phyloP scores from a whole-genome alignment of 352 stramenopile genomes.

The Pythium aristosporum region DNA sequence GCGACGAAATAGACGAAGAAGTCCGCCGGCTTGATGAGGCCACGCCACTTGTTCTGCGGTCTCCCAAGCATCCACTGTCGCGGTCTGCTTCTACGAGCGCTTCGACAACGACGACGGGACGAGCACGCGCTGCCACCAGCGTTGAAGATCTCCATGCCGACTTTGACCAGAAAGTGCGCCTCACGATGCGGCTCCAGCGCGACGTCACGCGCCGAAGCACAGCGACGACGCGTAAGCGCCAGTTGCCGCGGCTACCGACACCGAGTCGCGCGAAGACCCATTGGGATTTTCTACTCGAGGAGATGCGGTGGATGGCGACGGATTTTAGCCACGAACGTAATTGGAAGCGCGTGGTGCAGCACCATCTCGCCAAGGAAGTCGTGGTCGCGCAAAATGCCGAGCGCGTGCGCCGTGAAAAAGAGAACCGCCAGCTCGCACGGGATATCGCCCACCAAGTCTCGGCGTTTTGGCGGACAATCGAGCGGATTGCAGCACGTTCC shows the following conservation, averaged over 20 bases:
- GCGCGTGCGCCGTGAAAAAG: constrained; percentile 58
- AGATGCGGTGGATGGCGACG: constrained; percentile 96
- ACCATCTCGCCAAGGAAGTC: constrained; percentile 58
- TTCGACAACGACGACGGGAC: not conserved
- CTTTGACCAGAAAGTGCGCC: constrained; percentile 53
- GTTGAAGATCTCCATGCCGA: constrained; percentile 32
- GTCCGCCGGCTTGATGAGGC: constrained; percentile 4
- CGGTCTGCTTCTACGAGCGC: not conserved
- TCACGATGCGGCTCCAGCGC: constrained; percentile 43
- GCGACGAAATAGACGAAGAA: constrained; percentile 16
- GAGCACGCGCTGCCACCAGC: constrained; percentile 19
- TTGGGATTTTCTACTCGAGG: constrained; percentile 94
- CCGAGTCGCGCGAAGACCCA: constrained; percentile 69
- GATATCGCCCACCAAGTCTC: constrained; percentile 70
- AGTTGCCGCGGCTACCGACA: constrained; percentile 59
- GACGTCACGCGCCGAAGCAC: constrained; percentile 39
- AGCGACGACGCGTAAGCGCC: constrained; percentile 57
- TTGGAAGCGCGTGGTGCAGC: constrained; percentile 89
- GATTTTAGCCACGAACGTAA: constrained; percentile 97
- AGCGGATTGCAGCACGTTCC: constrained; percentile 79
- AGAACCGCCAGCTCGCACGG: constrained; percentile 62
- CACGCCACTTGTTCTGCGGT: constrained; percentile 7
- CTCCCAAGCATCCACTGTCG: not conserved
- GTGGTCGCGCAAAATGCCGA: constrained; percentile 70
- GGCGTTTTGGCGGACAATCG: constrained; percentile 84